Evolutionary conservation across 2,329 filamentous ascomycete genomes (phyloP).

Genomic region (Colletotrichum tanaceti): DNA sequence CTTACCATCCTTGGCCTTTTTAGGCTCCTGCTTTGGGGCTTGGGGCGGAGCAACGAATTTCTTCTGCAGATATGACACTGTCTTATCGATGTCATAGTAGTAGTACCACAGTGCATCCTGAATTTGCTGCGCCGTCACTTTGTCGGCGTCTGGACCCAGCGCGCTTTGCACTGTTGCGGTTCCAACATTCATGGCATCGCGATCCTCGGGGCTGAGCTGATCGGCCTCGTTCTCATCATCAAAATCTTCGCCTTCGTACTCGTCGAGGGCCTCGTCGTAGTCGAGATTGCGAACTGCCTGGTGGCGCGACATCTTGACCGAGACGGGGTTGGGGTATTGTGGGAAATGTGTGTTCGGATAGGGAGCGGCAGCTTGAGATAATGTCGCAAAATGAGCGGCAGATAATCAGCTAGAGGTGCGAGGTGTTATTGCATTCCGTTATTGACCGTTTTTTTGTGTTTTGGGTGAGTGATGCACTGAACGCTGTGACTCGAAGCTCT

Average conservation of each 20-base stretch:
- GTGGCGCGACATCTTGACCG: slow-evolving; percentile 59
- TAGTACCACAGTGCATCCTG: slow-evolving; percentile 95
- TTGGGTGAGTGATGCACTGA: slow-evolving; percentile 5
- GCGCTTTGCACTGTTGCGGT: slow-evolving; percentile 74
- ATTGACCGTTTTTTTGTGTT: not conserved
- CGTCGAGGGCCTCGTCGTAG: slow-evolving; percentile 56
- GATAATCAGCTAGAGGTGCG: not conserved
- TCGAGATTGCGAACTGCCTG: slow-evolving; percentile 61
- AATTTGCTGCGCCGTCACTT: slow-evolving; percentile 74
- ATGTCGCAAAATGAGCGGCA: not conserved
- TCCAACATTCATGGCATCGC: slow-evolving; percentile 68
- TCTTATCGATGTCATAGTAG: slow-evolving; percentile 91
- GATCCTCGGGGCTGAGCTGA: slow-evolving; percentile 61
- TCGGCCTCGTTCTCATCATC: slow-evolving; percentile 61
- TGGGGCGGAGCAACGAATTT: slow-evolving; percentile 62
- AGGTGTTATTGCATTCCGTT: slow-evolving; percentile 24
- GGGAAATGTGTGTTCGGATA: not conserved
- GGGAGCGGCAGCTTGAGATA: not conserved
- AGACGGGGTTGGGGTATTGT: not conserved
- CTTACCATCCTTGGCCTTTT: slow-evolving; percentile 59
- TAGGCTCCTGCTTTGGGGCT: slow-evolving; percentile 54
- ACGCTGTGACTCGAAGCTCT: slow-evolving; percentile 11
- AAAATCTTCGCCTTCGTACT: slow-evolving; percentile 60
- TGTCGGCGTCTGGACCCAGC: slow-evolving; percentile 69
- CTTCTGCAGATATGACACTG: slow-evolving; percentile 82